These are phyloP conservation scores for Globisporangium emineosum DNA, from an alignment of 352 stramenopile species.

Conservation along the genomic window DNA sequence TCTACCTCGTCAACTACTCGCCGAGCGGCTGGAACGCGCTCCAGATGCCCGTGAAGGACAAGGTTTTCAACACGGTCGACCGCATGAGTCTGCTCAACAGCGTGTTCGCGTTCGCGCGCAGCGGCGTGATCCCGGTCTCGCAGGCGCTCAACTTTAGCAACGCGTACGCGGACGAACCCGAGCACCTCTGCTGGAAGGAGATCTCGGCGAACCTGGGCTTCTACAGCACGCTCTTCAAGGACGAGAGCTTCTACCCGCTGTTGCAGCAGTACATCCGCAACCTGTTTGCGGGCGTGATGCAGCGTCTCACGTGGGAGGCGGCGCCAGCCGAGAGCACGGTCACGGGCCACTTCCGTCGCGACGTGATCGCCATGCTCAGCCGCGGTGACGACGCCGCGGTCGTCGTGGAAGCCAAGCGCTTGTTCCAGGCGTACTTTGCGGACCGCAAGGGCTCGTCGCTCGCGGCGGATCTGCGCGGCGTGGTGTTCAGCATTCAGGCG, in stretches of 20 bases:
- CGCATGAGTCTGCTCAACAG: slow-evolving; percentile 93
- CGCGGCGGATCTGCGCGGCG: slow-evolving; percentile 56
- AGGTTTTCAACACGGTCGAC: slow-evolving; percentile 76
- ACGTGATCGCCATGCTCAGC: slow-evolving; percentile 71
- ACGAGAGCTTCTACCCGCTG: slow-evolving; percentile 54
- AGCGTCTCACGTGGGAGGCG: slow-evolving; percentile 46
- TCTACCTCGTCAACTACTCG: slow-evolving; percentile 94
- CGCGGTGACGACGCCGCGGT: slow-evolving; percentile 49
- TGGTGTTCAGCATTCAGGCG: slow-evolving; percentile 62
- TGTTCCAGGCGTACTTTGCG: slow-evolving; percentile 59
- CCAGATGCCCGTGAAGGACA: slow-evolving; percentile 50
- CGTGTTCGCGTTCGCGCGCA: slow-evolving; percentile 89
- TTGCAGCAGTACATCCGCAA: slow-evolving; percentile 62
- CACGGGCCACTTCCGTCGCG: slow-evolving; percentile 59
- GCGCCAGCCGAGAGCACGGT: slow-evolving; percentile 37
- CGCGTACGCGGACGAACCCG: slow-evolving; percentile 57
- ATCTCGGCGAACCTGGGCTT: slow-evolving; percentile 60
- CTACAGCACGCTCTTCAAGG: slow-evolving; percentile 60
- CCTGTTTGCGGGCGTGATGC: slow-evolving; percentile 58
- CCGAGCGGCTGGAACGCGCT: slow-evolving; percentile 83
- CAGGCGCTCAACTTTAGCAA: slow-evolving; percentile 65
- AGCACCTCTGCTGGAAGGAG: slow-evolving; percentile 79
- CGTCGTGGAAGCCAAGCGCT: slow-evolving; percentile 43
- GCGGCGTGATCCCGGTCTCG: slow-evolving; percentile 47
- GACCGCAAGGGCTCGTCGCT: slow-evolving; percentile 37